These are phyloP conservation scores for Cladophialophora immunda DNA, from an alignment of 2,329 filamentous ascomycete genomes.

Conservation along the genomic window DNA sequence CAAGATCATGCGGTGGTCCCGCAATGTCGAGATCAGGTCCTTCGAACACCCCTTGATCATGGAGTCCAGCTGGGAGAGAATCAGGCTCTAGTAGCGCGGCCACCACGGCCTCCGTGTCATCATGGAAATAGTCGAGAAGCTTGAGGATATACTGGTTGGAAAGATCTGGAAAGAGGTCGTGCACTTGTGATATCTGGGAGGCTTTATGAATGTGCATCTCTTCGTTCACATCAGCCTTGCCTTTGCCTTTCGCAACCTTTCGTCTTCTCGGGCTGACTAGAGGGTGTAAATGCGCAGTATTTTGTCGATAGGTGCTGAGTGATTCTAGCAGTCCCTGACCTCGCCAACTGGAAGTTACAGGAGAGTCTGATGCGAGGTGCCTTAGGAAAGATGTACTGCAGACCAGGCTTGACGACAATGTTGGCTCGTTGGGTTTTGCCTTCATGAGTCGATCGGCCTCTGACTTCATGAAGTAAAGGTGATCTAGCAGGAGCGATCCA, in stretches of 20 bases:
- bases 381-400: conserved; percentile 78
- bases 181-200: conserved; percentile 87
- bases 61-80: conserved; percentile 74
- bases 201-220: conserved; percentile 79
- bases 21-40: conserved; percentile 27
- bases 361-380: conserved; percentile 50
- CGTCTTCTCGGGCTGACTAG: conserved; percentile 52
- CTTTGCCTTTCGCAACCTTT: conserved; percentile 53
- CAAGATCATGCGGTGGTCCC: conserved; percentile 55
- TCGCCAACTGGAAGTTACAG: conserved; percentile 48
- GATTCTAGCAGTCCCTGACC: conserved; percentile 51
- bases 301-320: conserved; percentile 50
- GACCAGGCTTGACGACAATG: conserved; percentile 81
- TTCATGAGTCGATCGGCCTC: conserved; percentile 70
- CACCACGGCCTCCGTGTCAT: conserved; percentile 81
- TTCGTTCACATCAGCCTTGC: conserved; percentile 47
- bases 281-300: conserved; percentile 50
- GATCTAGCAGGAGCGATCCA: conserved; percentile 78
- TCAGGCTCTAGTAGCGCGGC: conserved; percentile 79
- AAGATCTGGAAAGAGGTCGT: conserved; percentile 89
- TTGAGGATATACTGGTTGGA: conserved; percentile 82
- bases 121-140: conserved; percentile 79
- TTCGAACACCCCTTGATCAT: conserved; percentile 44
- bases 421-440: conserved; percentile 54
- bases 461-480: conserved; percentile 80